Conservation (phyloP, 306 rosid species). For the Biancaea sappan region DNA sequence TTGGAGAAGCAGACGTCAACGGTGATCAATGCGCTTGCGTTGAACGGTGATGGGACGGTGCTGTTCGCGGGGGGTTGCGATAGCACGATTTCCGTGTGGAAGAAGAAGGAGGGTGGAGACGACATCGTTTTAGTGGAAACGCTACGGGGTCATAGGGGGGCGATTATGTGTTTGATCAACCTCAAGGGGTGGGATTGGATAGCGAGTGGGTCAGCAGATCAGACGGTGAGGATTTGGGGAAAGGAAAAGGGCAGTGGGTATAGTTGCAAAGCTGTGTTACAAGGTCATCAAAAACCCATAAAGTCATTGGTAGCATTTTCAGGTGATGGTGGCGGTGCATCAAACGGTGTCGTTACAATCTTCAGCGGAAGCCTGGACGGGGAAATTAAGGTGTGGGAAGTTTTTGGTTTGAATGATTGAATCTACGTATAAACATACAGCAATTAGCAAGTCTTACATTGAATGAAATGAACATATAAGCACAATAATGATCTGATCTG, state of each 20-base stretch:
- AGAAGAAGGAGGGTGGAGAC: conserved; percentile 18
- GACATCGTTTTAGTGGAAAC: conserved; percentile 38
- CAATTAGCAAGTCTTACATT: neutral
- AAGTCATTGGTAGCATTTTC: conserved; percentile 52
- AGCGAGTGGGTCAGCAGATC: conserved; percentile 63
- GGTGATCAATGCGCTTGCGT: conserved; percentile 48
- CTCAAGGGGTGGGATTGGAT: conserved; percentile 47
- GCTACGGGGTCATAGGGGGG: conserved; percentile 54
- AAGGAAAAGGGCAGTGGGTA: conserved; percentile 23
- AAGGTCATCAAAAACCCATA: conserved; percentile 64
- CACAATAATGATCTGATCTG: neutral
- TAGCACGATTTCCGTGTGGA: conserved; percentile 45
- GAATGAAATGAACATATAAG: too few species aligned
- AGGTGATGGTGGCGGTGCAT: neutral
- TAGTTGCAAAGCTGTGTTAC: conserved; percentile 44
- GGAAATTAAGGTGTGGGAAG: conserved; percentile 54
- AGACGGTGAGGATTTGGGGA: conserved; percentile 70
- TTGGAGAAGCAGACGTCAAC: conserved; percentile 35
- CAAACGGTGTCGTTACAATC: conserved; percentile 38
- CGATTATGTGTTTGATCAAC: conserved; percentile 50
- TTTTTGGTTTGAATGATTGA: conserved; percentile 28
- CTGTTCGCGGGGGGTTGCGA: conserved; percentile 55
- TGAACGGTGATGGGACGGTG: conserved; percentile 35
- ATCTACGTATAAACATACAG: neutral
- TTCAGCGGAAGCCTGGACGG: conserved; percentile 68